Percentiles rank a stretch among this genome's conserved stretches.
These are phyloP conservation scores for Blastobotrys arbuscula DNA, from an alignment of 1,139 yeast genomes.

Conservation along the genomic window DNA sequence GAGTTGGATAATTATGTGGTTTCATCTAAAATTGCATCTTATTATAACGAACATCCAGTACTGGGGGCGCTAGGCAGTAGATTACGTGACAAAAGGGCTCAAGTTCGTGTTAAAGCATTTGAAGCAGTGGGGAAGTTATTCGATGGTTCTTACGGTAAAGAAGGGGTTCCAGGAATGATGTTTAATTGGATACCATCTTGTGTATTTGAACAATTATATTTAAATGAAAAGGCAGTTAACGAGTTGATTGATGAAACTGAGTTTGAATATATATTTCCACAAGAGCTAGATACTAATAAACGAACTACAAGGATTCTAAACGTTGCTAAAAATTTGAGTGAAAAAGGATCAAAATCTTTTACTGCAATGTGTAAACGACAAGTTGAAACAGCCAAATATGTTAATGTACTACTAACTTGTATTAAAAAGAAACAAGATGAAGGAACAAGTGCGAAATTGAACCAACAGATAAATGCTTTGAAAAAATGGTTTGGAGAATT, in stretches of 20 bases:
- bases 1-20: slow-evolving; percentile 39
- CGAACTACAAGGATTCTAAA: slow-evolving; percentile 52
- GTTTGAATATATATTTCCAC: slow-evolving; percentile 57
- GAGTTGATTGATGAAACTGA: slow-evolving; percentile 60
- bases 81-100: slow-evolving; percentile 51
- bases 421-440: slow-evolving; percentile 23
- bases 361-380: slow-evolving; percentile 67
- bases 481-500: slow-evolving; percentile 59
- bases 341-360: slow-evolving; percentile 60
- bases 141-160: slow-evolving; percentile 29
- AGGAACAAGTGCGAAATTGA: slow-evolving; percentile 22
- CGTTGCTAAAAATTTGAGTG: slow-evolving; percentile 47
- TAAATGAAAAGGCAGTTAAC: slow-evolving; percentile 65
- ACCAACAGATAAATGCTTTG: slow-evolving; percentile 47
- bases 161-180: slow-evolving; percentile 14
- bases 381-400: slow-evolving; percentile 20
- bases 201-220: slow-evolving; percentile 62
- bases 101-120: slow-evolving; percentile 61
- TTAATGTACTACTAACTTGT: slow-evolving; percentile 15
- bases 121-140: slow-evolving; percentile 52
- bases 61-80: slow-evolving; percentile 44
- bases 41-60: slow-evolving; percentile 34
- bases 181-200: slow-evolving; percentile 59
- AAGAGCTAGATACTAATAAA: slow-evolving; percentile 41
- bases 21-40: slow-evolving; percentile 14